Base-by-base conservation (phyloP, 1,139 yeast genomes). In the Candida sojae region DNA sequence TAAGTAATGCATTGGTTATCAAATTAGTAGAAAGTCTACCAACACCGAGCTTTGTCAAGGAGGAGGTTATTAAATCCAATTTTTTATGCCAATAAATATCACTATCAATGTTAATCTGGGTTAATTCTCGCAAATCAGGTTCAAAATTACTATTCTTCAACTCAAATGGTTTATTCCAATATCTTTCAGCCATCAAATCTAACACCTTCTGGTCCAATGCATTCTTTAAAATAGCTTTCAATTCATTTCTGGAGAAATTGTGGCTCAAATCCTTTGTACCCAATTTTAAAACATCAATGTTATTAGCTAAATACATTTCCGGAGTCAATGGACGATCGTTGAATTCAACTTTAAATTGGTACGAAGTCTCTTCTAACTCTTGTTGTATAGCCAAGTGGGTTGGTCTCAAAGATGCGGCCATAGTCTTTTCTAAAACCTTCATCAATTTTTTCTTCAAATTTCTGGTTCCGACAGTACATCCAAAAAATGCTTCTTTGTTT, bases 321-420 rank as follows among this genome's bases (percentile, higher is more conserved):
- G 98, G 96, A 0, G 99, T 93, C 56, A 95, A 74, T 36, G 87
- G 88, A 49, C 98, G 82, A 65, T 95, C 99, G 63, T 95, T 93
- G 66, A 91, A 95, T 65, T 93, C 97, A 25, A 95, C 99, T 65
- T 95, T 95, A 71, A 90, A 93, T 63, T 87, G 86, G 63, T 95
- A 95, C 1, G 96, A 75, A 0, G 98, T 84, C 59, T 95, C 99
- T 64, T 95, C 99, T 46, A 91, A 77, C 65, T 93, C 99, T 61
- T 84, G 93, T 54, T 88, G 90, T 46, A 95, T 92, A 6, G 92
- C 80, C 47, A 82, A 77, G 48, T 91, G 90, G 5, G 98, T 91
- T 17, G 99, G 98, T 55, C 85, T 86, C 49, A 95, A 75, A 2
- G 96, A 88, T 43, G 81, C 79, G 1, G 97, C 90, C 98, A 95